A percentile compares a stretch with the other conserved stretches of the same genome.
Conservation (phyloP, 495 filamentous ascomycete species). For the Letharia lupina region DNA sequence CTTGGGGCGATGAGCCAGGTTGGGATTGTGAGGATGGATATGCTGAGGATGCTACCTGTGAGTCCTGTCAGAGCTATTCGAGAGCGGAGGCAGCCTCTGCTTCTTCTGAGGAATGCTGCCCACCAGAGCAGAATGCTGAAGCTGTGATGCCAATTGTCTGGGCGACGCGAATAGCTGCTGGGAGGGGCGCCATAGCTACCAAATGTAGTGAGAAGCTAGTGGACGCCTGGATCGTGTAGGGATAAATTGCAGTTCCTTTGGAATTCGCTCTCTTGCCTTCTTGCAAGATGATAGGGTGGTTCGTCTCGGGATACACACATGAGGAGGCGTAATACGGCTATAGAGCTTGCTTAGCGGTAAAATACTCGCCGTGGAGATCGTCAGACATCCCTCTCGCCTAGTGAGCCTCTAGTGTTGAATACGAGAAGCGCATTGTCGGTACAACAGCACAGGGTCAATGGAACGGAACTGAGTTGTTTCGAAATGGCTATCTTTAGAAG, state of each 20-base stretch:
- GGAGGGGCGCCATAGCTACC: constrained; percentile 17
- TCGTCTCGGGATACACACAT: not conserved
- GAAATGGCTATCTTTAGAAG: not conserved
- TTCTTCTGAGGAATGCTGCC: not conserved
- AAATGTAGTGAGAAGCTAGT: not conserved
- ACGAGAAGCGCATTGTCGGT: not conserved
- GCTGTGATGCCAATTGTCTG: constrained; percentile 42
- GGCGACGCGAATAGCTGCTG: constrained; percentile 34
- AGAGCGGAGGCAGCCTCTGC: not conserved
- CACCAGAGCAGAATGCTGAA: constrained; percentile 34
- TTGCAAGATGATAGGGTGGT: not conserved
- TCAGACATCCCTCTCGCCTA: not conserved
- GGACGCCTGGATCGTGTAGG: not conserved
- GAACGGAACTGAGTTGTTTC: not conserved
- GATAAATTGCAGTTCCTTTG: not conserved
- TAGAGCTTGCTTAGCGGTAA: not conserved
- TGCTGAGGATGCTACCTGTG: constrained; percentile 34
- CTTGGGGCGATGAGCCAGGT: constrained; percentile 44
- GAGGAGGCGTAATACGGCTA: not conserved
- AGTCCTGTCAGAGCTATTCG: not conserved
- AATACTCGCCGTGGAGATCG: not conserved
- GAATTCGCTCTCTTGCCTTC: no score
- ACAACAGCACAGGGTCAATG: not conserved
- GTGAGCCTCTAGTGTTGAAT: not conserved
- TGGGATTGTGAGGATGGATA: constrained; percentile 41